phyloP scores from a whole-genome alignment of 306 rosid genomes.

The Lathyrus aphaca region DNA sequence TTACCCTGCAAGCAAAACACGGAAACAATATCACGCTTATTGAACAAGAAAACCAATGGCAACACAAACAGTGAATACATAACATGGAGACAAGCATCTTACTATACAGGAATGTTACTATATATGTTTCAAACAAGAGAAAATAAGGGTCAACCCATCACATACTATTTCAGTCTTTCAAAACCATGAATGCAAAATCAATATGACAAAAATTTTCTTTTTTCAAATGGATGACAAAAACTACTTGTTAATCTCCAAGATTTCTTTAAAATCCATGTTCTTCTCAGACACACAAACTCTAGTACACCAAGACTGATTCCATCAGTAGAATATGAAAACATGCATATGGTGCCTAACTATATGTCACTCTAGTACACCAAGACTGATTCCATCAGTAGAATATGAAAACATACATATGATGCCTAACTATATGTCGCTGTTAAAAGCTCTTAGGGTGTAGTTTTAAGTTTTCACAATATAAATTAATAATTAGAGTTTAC shows the following conservation, averaged over 20 bases:
- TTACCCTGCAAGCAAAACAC: conserved; percentile 66
- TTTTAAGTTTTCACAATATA: conserved; percentile 19
- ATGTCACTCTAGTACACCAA: neutral
- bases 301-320: conserved; percentile 5
- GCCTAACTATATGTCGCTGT: conserved; percentile 5
- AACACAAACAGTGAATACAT: conserved; percentile 13
- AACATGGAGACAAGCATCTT: neutral
- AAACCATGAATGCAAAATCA: neutral
- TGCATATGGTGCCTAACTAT: conserved; percentile 19
- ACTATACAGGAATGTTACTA: neutral
- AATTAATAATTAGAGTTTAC: conserved; percentile 18
- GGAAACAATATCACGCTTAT: conserved; percentile 21
- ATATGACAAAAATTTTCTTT: neutral
- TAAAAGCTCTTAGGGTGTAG: neutral
- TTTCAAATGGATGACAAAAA: too few species aligned
- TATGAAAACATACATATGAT: conserved; percentile 14
- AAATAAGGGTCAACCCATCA: neutral
- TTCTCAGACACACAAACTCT: neutral
- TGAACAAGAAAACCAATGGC: conserved; percentile 28
- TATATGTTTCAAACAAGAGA: neutral
- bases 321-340: conserved; percentile 27
- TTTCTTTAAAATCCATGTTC: conserved; percentile 22
- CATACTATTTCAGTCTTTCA: neutral
- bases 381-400: conserved; percentile 23
- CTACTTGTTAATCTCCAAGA: neutral